Evolutionary conservation across 2,329 filamentous ascomycete genomes (phyloP).

Genomic region (Metarhizium brunneum): DNA sequence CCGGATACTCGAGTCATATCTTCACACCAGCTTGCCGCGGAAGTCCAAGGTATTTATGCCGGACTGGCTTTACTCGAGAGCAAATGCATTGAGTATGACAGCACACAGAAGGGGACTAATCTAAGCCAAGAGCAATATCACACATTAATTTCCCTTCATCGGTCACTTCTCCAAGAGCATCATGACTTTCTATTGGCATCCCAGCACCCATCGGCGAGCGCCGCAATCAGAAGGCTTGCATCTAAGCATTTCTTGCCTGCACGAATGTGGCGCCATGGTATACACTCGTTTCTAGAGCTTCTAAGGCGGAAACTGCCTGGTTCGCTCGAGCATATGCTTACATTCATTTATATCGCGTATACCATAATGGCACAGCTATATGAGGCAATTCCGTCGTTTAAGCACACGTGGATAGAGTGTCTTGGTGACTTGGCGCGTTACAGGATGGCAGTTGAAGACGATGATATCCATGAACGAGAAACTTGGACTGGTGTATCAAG

Average conservation of each 20-base stretch:
- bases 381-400: conserved; percentile 75
- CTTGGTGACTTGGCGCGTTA: conserved; percentile 80
- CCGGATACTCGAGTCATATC: conserved; percentile 61
- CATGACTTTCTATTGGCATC: conserved; percentile 81
- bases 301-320: conserved; percentile 64
- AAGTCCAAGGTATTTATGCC: conserved; percentile 77
- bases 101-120: conserved; percentile 36
- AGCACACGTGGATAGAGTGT: conserved; percentile 90
- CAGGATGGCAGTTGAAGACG: conserved; percentile 81
- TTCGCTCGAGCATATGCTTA: conserved; percentile 80
- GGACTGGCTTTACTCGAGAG: conserved; percentile 79
- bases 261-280: conserved; percentile 88
- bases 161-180: conserved; percentile 56
- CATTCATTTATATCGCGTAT: conserved; percentile 83
- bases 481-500: conserved; percentile 73
- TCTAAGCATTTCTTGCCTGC: conserved; percentile 86
- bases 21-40: conserved; percentile 68
- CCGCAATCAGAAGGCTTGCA: conserved; percentile 57
- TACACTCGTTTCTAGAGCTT: conserved; percentile 75
- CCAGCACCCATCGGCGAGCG: conserved; percentile 72
- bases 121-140: conserved; percentile 69
- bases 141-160: conserved; percentile 63
- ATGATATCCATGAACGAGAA: conserved; percentile 59
- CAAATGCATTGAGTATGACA: conserved; percentile 78
- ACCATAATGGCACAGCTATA: conserved; percentile 81